Evolutionary conservation across 2,329 filamentous ascomycete genomes (phyloP).

Genomic region (Pyricularia sp.): DNA sequence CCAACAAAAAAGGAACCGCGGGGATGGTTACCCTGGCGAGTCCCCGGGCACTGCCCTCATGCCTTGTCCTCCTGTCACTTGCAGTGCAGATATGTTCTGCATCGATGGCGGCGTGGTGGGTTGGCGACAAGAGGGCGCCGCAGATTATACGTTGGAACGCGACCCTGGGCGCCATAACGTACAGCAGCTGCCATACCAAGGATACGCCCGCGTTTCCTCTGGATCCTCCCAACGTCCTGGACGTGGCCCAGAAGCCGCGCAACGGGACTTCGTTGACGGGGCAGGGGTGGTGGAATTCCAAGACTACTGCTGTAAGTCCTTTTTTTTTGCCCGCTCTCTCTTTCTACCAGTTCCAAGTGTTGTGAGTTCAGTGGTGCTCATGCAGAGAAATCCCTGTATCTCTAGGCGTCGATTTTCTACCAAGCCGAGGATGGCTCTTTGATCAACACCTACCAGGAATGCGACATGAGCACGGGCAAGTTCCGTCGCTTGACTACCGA

Average conservation of each 20-base stretch:
- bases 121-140: slow-evolving; percentile 14
- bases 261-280: slow-evolving; percentile 24
- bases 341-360: not conserved
- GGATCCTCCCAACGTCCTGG: slow-evolving; percentile 20
- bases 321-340: not conserved
- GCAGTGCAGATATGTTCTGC: slow-evolving; percentile 9
- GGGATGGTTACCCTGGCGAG: not conserved
- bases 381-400: not conserved
- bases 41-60: not conserved
- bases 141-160: slow-evolving; percentile 26
- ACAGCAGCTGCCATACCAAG: slow-evolving; percentile 25
- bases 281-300: slow-evolving; percentile 22
- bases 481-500: slow-evolving; percentile 21
- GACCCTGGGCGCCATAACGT: slow-evolving; percentile 22
- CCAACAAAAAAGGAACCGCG: not conserved
- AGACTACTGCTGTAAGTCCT: slow-evolving; percentile 19
- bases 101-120: slow-evolving; percentile 23
- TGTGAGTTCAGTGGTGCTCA: not conserved
- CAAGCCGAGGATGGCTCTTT: slow-evolving; percentile 18
- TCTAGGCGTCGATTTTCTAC: slow-evolving; percentile 27
- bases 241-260: slow-evolving; percentile 18
- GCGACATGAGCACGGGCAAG: slow-evolving; percentile 23
- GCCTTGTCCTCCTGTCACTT: slow-evolving; percentile 8
- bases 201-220: slow-evolving; percentile 22
- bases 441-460: slow-evolving; percentile 22